Evolutionary conservation across 306 rosid species (phyloP).

Genomic region (Abrus precatorius): DNA sequence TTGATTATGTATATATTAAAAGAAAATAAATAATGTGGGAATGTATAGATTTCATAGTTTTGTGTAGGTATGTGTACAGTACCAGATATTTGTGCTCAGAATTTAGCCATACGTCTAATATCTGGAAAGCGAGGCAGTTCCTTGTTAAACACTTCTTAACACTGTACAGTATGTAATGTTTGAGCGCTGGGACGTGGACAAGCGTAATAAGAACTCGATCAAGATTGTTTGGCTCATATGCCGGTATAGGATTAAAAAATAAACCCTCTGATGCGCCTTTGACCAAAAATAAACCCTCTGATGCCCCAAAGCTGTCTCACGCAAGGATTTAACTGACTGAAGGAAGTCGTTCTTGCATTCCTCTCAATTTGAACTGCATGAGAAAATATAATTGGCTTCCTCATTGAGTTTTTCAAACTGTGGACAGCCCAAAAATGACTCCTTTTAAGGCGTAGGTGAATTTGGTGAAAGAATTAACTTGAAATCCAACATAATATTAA

Average conservation of each 20-base stretch:
- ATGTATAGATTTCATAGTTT: constrained; percentile 50
- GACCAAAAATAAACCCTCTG: background rate
- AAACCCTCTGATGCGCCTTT: background rate
- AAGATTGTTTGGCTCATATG: background rate
- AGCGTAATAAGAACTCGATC: background rate
- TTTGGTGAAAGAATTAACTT: background rate
- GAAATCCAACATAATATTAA: background rate
- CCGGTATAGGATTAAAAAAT: no score
- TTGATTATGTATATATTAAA: constrained; percentile 46
- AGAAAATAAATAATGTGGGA: constrained; percentile 31
- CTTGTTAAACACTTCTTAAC: background rate
- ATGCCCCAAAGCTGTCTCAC: background rate
- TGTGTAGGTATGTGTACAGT: constrained; percentile 43
- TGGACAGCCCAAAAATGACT: background rate
- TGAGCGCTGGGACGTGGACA: background rate
- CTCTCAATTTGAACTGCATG: background rate
- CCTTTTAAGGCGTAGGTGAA: background rate
- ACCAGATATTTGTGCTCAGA: constrained; percentile 4
- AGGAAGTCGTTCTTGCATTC: background rate
- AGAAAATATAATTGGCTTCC: background rate
- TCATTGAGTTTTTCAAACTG: background rate
- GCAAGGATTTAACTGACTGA: background rate
- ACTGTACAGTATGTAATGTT: constrained; percentile 3
- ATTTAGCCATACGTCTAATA: constrained; percentile 5
- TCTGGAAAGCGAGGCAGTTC: background rate